A percentile compares a stretch with the other conserved stretches of the same genome.
These are phyloP conservation scores for Scheffersomyces segobiensis DNA, from an alignment of 1,139 yeast species.

Conservation along the genomic window DNA sequence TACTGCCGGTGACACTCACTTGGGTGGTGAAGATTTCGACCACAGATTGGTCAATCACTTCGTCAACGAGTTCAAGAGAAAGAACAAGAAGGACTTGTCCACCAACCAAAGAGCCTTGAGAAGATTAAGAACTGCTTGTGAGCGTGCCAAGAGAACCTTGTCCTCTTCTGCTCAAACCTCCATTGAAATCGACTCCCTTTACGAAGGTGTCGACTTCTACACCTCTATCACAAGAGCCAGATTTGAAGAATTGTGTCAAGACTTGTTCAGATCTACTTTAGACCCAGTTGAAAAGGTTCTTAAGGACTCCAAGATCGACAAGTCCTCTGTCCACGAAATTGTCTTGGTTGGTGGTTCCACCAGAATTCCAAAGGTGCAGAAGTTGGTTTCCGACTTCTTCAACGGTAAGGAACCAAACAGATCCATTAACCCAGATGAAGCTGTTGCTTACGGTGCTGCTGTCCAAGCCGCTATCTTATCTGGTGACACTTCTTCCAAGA, in stretches of 20 bases:
- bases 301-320: conserved; percentile 41
- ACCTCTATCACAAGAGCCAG: conserved; percentile 43
- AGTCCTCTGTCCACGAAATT: conserved; percentile 37
- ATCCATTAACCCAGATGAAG: conserved; percentile 40
- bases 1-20: conserved; percentile 97
- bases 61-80: conserved; percentile 38
- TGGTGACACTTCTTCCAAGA: conserved; percentile 81
- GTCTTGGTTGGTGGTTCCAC: conserved; percentile 45
- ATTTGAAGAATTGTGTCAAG: conserved; percentile 42
- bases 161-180: conserved; percentile 41
- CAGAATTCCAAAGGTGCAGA: conserved; percentile 43
- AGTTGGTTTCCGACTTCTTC: conserved; percentile 40
- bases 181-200: conserved; percentile 39
- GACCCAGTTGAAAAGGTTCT: conserved; percentile 43
- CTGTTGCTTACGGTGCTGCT: conserved; percentile 48
- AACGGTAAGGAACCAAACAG: conserved; percentile 48
- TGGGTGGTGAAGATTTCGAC: conserved; percentile 85
- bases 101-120: conserved; percentile 41
- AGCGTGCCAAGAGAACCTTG: conserved; percentile 43
- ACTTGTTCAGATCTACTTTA: conserved; percentile 39
- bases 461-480: conserved; percentile 89
- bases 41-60: conserved; percentile 47
- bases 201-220: conserved; percentile 41
- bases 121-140: conserved; percentile 45
- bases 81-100: conserved; percentile 39